These are phyloP conservation scores for Phytophthora brassicae DNA, from an alignment of 352 stramenopile species.

Conservation along the genomic window DNA sequence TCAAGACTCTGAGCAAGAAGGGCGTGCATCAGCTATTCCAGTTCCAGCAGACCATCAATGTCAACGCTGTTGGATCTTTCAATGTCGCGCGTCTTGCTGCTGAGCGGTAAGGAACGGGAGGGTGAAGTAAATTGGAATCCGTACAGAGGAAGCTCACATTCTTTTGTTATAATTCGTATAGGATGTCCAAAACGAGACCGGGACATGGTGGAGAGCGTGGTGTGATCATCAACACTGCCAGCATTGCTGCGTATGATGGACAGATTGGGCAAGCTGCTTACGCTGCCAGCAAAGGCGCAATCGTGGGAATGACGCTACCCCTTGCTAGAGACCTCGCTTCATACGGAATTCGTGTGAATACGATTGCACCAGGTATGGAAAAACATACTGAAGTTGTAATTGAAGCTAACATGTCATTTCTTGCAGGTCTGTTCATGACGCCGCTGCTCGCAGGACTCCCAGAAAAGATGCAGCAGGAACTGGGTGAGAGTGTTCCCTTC, in stretches of 20 bases:
- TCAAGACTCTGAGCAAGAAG: slow-evolving; percentile 93
- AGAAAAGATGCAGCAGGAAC: slow-evolving; percentile 92
- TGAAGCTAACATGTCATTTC: neutral
- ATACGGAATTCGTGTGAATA: slow-evolving; percentile 96
- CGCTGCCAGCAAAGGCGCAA: slow-evolving; percentile 94
- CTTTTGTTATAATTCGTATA: slow-evolving; percentile 30
- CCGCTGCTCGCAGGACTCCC: slow-evolving; percentile 95
- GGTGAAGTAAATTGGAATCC: slow-evolving; percentile 1
- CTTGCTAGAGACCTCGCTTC: slow-evolving; percentile 94
- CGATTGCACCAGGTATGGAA: slow-evolving; percentile 93
- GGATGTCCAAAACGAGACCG: slow-evolving; percentile 81
- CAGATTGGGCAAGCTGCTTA: slow-evolving; percentile 98
- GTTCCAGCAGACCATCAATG: slow-evolving; percentile 94
- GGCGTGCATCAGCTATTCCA: slow-evolving; percentile 89
- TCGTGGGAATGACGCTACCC: slow-evolving; percentile 97
- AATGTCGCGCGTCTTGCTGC: slow-evolving; percentile 96
- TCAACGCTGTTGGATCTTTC: slow-evolving; percentile 98
- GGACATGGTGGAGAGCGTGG: slow-evolving; percentile 88
- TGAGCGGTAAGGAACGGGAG: slow-evolving; percentile 64
- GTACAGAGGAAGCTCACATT: slow-evolving; percentile 2
- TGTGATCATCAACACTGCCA: slow-evolving; percentile 99
- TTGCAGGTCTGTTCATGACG: slow-evolving; percentile 94
- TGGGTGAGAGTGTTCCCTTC: slow-evolving; percentile 95
- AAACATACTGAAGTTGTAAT: too few species aligned
- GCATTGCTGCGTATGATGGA: slow-evolving; percentile 97